Evolutionary conservation across 257 asterid species (phyloP).

Genomic region (Forsythia viridissima): DNA sequence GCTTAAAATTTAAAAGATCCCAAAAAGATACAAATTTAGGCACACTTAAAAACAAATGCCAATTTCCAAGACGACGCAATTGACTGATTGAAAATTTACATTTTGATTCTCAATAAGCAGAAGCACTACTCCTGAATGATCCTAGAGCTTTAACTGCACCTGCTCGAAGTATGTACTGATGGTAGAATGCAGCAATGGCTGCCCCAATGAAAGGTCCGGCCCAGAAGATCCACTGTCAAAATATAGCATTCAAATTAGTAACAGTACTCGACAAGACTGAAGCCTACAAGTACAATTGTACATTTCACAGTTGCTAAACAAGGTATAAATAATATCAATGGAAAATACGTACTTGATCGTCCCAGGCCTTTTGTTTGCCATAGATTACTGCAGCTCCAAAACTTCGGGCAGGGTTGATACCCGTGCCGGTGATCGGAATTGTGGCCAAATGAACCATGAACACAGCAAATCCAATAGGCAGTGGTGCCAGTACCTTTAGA

Average conservation of each 20-base stretch:
- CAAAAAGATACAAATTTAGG: neutral
- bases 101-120: conserved; percentile 5
- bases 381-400: conserved; percentile 48
- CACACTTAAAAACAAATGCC: neutral
- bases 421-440: conserved; percentile 46
- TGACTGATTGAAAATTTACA: too few relatives aligned
- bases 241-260: too few relatives aligned
- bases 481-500: conserved; percentile 43
- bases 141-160: conserved; percentile 19
- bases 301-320: too few relatives aligned
- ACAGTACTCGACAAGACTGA: too few relatives aligned
- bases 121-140: conserved; percentile 17
- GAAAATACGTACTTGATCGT: conserved; percentile 32
- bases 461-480: conserved; percentile 50
- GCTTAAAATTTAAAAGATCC: neutral
- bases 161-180: conserved; percentile 16
- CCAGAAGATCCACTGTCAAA: conserved; percentile 19
- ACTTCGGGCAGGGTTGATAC: conserved; percentile 49
- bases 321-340: too few relatives aligned
- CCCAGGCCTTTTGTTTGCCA: conserved; percentile 39
- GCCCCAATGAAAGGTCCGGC: conserved; percentile 18
- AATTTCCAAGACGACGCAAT: neutral
- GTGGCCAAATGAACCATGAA: conserved; percentile 52
- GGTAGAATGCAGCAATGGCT: conserved; percentile 20
- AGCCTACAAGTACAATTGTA: too few relatives aligned